These are phyloP conservation scores for Backusella circina DNA, from an alignment of 192 early-diverging fungal genomes.

Conservation along the genomic window DNA sequence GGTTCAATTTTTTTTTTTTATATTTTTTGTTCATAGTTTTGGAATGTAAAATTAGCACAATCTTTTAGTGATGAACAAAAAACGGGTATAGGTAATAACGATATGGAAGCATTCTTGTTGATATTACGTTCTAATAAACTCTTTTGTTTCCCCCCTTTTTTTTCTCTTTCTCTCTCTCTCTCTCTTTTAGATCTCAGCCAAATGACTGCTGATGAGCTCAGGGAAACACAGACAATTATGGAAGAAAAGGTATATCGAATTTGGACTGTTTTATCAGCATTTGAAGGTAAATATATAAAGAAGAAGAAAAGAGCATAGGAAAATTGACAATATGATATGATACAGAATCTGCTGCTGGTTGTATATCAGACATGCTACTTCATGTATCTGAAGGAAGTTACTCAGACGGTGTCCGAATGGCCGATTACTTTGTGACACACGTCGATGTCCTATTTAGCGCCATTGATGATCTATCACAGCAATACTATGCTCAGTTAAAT, in stretches of 20 bases:
- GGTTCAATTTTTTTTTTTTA: too few relatives aligned
- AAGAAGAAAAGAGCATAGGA: background rate
- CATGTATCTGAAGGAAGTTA: conserved; percentile 74
- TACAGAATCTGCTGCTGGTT: conserved; percentile 79
- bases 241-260: conserved; percentile 89
- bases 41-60: conserved; percentile 57
- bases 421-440: conserved; percentile 76
- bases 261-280: conserved; percentile 76
- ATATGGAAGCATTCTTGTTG: background rate
- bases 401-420: conserved; percentile 69
- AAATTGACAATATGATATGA: background rate
- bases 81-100: background rate
- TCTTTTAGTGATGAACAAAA: conserved; percentile 19
- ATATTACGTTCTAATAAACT: background rate
- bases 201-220: conserved; percentile 52
- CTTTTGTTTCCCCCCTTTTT: background rate
- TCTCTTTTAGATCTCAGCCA: conserved; percentile 19
- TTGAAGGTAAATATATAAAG: conserved; percentile 50
- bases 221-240: conserved; percentile 61
- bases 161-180: background rate
- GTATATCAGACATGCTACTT: conserved; percentile 85
- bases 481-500: conserved; percentile 24
- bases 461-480: conserved; percentile 73
- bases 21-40: conserved; percentile 42
- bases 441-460: conserved; percentile 81